Conservation (phyloP, 805 yeast species). For the Metschnikowia noctiluminum region DNA sequence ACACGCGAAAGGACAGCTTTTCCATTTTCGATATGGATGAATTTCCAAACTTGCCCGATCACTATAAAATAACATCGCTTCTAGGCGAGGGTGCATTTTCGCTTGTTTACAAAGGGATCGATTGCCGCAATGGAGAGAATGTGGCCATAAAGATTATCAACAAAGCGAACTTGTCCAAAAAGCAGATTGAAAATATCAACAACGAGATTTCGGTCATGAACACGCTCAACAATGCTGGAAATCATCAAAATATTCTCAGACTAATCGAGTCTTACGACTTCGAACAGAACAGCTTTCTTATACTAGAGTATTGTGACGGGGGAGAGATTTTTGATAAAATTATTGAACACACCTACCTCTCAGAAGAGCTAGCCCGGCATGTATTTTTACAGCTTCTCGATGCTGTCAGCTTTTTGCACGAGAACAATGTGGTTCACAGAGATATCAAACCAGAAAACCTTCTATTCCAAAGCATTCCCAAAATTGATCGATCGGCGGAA, state of each 20-base stretch:
- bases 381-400: constrained; percentile 60
- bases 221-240: constrained; percentile 39
- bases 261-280: constrained; percentile 67
- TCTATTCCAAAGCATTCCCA: constrained; percentile 57
- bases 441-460: constrained; percentile 82
- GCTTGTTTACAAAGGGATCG: constrained; percentile 60
- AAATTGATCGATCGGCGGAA: constrained; percentile 39
- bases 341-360: constrained; percentile 62
- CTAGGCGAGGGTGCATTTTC: constrained; percentile 87
- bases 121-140: constrained; percentile 31
- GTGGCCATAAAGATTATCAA: constrained; percentile 63
- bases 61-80: constrained; percentile 44
- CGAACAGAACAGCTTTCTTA: constrained; percentile 57
- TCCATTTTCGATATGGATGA: constrained; percentile 12
- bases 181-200: constrained; percentile 64
- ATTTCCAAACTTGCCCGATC: constrained; percentile 36
- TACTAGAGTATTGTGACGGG: constrained; percentile 71
- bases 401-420: constrained; percentile 68
- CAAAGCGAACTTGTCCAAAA: constrained; percentile 61
- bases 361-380: constrained; percentile 63
- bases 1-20: background rate
- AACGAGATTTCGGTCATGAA: constrained; percentile 80
- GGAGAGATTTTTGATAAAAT: constrained; percentile 74
- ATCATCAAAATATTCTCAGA: constrained; percentile 61
- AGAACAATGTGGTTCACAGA: constrained; percentile 76